Evolutionary conservation across 768 basidiomycete species (phyloP).

Genomic region (Lactifluus hygrophoroides): DNA sequence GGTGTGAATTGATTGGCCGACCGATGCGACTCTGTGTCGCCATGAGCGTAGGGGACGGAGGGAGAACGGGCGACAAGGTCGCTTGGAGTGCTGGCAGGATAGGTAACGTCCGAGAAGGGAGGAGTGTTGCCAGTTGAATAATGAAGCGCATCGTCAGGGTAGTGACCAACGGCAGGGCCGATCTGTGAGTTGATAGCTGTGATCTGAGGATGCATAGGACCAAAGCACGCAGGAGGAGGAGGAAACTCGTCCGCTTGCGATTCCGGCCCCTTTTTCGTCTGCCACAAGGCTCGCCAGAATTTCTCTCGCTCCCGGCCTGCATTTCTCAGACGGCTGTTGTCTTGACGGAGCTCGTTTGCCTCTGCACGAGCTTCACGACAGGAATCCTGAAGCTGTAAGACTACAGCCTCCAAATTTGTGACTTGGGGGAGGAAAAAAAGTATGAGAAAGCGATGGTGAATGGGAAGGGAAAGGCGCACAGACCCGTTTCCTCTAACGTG

Average conservation of each 20-base stretch:
- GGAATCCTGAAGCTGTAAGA: slow-evolving; percentile 75
- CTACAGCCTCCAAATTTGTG: slow-evolving; percentile 77
- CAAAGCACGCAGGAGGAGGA: slow-evolving; percentile 19
- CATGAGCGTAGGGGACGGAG: slow-evolving; percentile 31
- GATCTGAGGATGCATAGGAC: slow-evolving; percentile 22
- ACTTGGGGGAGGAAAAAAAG: slow-evolving; percentile 34
- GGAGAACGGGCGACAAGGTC: slow-evolving; percentile 42
- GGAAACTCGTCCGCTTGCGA: slow-evolving; percentile 20
- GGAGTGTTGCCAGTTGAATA: slow-evolving; percentile 43
- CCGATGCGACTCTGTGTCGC: slow-evolving; percentile 36
- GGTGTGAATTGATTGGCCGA: slow-evolving; percentile 47
- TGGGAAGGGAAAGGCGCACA: slow-evolving; percentile 18
- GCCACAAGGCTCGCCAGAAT: slow-evolving; percentile 62
- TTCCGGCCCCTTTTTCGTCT: slow-evolving; percentile 42
- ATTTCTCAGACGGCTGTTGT: slow-evolving; percentile 54
- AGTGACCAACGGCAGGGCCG: slow-evolving; percentile 27
- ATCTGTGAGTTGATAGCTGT: slow-evolving; percentile 24
- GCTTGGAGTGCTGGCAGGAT: slow-evolving; percentile 32
- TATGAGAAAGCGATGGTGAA: slow-evolving; percentile 15
- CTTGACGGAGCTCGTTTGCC: slow-evolving; percentile 51
- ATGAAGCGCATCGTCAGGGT: slow-evolving; percentile 37
- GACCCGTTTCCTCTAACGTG: slow-evolving; percentile 73
- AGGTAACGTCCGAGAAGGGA: slow-evolving; percentile 37
- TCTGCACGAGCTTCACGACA: slow-evolving; percentile 61
- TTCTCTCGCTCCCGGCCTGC: slow-evolving; percentile 67